phyloP scores from a whole-genome alignment of 2,329 filamentous ascomycete species.

The Botrytis porri region DNA sequence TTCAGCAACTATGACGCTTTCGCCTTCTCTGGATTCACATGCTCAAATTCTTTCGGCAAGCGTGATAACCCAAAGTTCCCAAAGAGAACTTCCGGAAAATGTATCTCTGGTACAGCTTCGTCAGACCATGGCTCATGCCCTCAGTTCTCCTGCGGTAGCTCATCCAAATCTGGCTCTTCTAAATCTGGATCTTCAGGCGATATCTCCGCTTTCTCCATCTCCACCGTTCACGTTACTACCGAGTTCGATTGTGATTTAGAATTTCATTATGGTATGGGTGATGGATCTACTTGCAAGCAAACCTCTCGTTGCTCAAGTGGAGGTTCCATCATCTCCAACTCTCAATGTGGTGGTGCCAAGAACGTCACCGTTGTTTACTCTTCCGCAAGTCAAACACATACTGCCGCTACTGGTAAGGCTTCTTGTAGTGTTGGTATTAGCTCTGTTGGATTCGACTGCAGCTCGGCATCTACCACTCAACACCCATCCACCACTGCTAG shows the following conservation, averaged over 20 bases:
- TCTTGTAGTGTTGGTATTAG: slow-evolving; percentile 72
- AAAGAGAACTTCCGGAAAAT: slow-evolving; percentile 46
- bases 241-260: slow-evolving; percentile 76
- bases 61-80: slow-evolving; percentile 48
- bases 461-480: slow-evolving; percentile 30
- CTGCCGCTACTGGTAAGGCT: slow-evolving; percentile 53
- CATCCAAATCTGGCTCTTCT: background rate
- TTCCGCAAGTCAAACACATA: slow-evolving; percentile 42
- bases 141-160: slow-evolving; percentile 54
- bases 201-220: slow-evolving; percentile 65
- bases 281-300: slow-evolving; percentile 80
- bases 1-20: slow-evolving; percentile 70
- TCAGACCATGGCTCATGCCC: slow-evolving; percentile 49
- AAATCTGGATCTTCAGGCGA: slow-evolving; percentile 37
- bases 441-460: slow-evolving; percentile 73
- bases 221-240: slow-evolving; percentile 67
- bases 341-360: slow-evolving; percentile 87
- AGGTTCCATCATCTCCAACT: slow-evolving; percentile 73
- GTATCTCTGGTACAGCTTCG: slow-evolving; percentile 54
- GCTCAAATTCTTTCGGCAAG: slow-evolving; percentile 59
- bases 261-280: slow-evolving; percentile 84
- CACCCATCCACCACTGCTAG: slow-evolving; percentile 23
- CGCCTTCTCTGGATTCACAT: slow-evolving; percentile 70
- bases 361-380: slow-evolving; percentile 68
- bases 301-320: slow-evolving; percentile 62